Evolutionary conservation across 371 early-diverging fungal genomes (phyloP).

Genomic region (Zancudomyces culisetae): DNA sequence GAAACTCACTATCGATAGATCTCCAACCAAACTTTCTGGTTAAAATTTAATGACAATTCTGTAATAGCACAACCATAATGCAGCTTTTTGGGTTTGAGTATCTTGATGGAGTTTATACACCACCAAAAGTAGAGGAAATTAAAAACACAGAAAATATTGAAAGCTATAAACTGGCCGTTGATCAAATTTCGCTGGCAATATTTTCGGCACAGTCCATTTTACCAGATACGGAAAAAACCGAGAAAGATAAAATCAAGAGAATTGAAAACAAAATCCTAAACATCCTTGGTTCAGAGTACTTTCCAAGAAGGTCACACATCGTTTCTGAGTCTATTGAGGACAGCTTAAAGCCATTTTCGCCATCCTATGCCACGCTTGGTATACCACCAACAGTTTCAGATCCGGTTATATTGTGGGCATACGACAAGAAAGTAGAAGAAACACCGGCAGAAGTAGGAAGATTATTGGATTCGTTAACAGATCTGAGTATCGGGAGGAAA

Average conservation of each 20-base stretch:
- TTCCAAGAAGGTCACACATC: not conserved
- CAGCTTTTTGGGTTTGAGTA: constrained; percentile 14
- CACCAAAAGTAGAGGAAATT: constrained; percentile 7
- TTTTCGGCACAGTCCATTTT: no score
- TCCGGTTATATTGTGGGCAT: constrained; percentile 11
- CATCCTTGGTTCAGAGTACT: no score
- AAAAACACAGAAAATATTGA: not conserved
- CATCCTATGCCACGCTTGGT: not conserved
- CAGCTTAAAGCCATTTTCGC: constrained; percentile 1
- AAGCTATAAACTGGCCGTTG: not conserved
- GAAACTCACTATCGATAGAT: no score
- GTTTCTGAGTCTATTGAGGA: not conserved
- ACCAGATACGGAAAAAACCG: no score
- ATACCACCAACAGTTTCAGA: not conserved
- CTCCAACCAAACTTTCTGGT: no score
- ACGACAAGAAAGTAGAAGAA: constrained; percentile 22
- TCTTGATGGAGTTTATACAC: constrained; percentile 5
- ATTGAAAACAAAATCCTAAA: no score
- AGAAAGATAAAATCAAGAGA: no score
- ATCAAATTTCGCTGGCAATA: not conserved
- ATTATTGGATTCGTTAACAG: constrained; percentile 25
- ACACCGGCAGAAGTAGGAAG: constrained; percentile 6
- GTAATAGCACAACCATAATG: constrained; percentile 4
- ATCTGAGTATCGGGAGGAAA: constrained; percentile 18
- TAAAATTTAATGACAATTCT: not conserved